phyloP scores from a whole-genome alignment of 495 filamentous ascomycete genomes.

The Apodospora peruviana region DNA sequence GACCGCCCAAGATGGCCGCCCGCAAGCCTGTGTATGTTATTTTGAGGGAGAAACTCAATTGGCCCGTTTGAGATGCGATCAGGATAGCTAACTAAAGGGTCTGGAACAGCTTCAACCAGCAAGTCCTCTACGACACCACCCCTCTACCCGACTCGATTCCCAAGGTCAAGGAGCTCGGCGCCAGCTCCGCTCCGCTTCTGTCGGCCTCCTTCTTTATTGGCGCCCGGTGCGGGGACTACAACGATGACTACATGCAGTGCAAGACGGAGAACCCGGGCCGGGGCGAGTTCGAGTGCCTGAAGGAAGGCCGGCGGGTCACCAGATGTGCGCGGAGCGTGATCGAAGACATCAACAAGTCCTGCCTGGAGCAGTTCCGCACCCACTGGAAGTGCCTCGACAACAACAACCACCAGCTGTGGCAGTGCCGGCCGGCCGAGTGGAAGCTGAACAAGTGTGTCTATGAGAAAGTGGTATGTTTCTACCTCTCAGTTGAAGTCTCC shows the following conservation, averaged over 20 bases:
- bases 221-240: slow-evolving; percentile 86
- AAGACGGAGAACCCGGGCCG: slow-evolving; percentile 82
- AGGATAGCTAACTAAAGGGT: slow-evolving; percentile 12
- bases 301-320: slow-evolving; percentile 93
- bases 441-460: slow-evolving; percentile 88
- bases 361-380: slow-evolving; percentile 79
- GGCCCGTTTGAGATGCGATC: slow-evolving; percentile 1
- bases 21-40: slow-evolving; percentile 42
- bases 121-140: slow-evolving; percentile 89
- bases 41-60: not conserved
- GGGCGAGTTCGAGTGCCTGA: slow-evolving; percentile 91
- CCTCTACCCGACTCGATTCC: slow-evolving; percentile 89
- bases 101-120: slow-evolving; percentile 79
- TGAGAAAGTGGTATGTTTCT: slow-evolving; percentile 74
- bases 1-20: slow-evolving; percentile 41
- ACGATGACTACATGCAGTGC: slow-evolving; percentile 99
- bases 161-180: slow-evolving; percentile 82
- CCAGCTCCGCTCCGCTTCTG: slow-evolving; percentile 82
- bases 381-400: slow-evolving; percentile 96
- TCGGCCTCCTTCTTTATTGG: slow-evolving; percentile 98
- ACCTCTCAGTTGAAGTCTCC: slow-evolving; percentile 1
- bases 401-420: slow-evolving; percentile 94
- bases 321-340: slow-evolving; percentile 95
- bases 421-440: slow-evolving; percentile 77
- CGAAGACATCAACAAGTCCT: slow-evolving; percentile 93